These are phyloP conservation scores for Hymenotorrendiella dingleyae DNA, from an alignment of 2,329 filamentous ascomycete species.

Conservation along the genomic window DNA sequence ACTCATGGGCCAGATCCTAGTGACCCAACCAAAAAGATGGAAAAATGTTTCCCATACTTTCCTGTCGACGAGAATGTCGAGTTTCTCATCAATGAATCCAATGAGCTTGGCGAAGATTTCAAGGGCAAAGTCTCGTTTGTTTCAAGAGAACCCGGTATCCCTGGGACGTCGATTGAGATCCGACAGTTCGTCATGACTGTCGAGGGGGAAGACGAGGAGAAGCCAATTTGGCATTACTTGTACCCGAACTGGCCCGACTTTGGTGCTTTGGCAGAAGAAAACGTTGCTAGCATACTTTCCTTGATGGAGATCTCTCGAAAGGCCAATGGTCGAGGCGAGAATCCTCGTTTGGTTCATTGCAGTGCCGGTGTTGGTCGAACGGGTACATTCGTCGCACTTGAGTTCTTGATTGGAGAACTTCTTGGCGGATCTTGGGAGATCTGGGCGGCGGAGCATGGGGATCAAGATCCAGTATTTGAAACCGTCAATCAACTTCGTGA, in stretches of 20 bases:
- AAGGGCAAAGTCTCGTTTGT: constrained; percentile 60
- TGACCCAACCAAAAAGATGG: constrained; percentile 47
- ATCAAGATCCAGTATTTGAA: constrained; percentile 65
- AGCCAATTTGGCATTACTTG: constrained; percentile 74
- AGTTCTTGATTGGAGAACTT: constrained; percentile 80
- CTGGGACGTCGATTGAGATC: constrained; percentile 63
- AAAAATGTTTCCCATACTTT: constrained; percentile 87
- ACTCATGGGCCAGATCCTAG: constrained; percentile 50
- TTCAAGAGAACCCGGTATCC: constrained; percentile 41
- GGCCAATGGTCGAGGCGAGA: constrained; percentile 48
- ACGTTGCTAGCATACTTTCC: constrained; percentile 61
- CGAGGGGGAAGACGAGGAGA: constrained; percentile 42
- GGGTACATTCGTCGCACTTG: constrained; percentile 94
- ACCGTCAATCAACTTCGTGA: constrained; percentile 76
- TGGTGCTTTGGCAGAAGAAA: constrained; percentile 65
- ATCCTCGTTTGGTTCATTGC: constrained; percentile 78
- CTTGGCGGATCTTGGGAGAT: constrained; percentile 54
- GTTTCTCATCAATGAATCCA: constrained; percentile 52
- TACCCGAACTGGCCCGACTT: constrained; percentile 91
- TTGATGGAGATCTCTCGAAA: constrained; percentile 62
- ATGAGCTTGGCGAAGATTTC: constrained; percentile 62
- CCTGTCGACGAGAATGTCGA: constrained; percentile 51
- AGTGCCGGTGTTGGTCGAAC: constrained; percentile 91
- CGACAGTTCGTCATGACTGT: constrained; percentile 60
- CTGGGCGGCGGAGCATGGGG: constrained; percentile 30